Conservation (phyloP, 2,329 filamentous ascomycete genomes). For the Alternaria sp. region DNA sequence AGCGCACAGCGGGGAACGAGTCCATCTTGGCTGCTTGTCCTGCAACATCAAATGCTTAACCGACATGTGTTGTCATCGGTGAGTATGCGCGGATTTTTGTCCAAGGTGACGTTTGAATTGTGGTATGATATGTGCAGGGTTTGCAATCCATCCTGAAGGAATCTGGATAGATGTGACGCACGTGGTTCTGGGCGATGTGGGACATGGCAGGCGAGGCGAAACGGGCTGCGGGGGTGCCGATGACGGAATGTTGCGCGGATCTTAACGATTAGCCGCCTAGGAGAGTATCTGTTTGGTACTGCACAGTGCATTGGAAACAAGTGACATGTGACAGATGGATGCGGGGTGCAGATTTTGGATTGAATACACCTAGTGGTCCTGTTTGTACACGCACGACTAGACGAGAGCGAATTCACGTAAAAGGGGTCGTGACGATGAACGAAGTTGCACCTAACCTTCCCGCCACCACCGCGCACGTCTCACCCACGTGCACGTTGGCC, state of each 20-base stretch:
- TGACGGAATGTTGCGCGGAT: background rate
- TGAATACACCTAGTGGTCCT: background rate
- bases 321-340: background rate
- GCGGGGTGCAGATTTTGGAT: background rate
- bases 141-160: background rate
- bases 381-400: background rate
- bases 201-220: background rate
- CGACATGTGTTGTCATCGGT: background rate
- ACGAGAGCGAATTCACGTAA: background rate
- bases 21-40: background rate
- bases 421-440: background rate
- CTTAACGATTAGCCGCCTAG: background rate
- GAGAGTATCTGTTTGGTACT: background rate
- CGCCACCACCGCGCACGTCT: constrained; percentile 13
- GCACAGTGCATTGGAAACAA: background rate
- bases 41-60: background rate
- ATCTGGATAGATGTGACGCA: background rate
- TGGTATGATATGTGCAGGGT: constrained; percentile 1
- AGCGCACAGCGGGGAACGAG: background rate
- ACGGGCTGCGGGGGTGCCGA: background rate
- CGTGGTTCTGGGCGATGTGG: background rate
- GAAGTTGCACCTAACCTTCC: background rate
- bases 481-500: constrained; percentile 25
- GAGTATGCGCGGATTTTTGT: background rate
- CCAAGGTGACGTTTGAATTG: background rate